phyloP scores from a whole-genome alignment of 305 asterid genomes.

The Fraxinus floribunda region DNA sequence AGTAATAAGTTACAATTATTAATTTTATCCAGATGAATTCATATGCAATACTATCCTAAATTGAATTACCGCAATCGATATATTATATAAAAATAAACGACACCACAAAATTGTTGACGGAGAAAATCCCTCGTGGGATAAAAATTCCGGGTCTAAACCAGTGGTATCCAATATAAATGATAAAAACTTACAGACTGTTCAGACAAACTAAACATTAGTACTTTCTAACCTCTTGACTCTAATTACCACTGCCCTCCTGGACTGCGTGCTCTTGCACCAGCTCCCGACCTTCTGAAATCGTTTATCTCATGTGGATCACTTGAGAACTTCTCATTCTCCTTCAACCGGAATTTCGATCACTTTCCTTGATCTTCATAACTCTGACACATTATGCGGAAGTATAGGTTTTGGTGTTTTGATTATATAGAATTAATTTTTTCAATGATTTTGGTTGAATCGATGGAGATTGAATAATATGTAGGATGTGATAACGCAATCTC shows the following conservation, averaged over 20 bases:
- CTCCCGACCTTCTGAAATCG: background rate
- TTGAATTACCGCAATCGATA: background rate
- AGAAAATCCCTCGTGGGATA: too few species aligned
- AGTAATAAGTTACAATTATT: too few species aligned
- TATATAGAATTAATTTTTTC: too few species aligned
- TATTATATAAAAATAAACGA: too few species aligned
- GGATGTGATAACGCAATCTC: too few species aligned
- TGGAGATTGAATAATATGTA: too few species aligned
- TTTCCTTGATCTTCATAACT: background rate
- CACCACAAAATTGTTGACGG: background rate
- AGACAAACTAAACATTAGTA: background rate
- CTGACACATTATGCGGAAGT: background rate
- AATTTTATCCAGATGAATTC: background rate
- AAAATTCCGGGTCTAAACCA: background rate
- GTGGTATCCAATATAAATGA: background rate
- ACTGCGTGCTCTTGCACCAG: background rate
- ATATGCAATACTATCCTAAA: background rate
- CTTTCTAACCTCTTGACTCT: background rate
- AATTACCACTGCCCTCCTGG: background rate
- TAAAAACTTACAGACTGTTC: background rate
- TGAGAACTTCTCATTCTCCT: background rate
- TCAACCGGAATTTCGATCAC: background rate
- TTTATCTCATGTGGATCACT: background rate
- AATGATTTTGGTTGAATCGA: background rate
- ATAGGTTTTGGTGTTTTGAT: background rate